Conservation (phyloP, 805 yeast genomes). For the Teunomyces kruisii region DNA sequence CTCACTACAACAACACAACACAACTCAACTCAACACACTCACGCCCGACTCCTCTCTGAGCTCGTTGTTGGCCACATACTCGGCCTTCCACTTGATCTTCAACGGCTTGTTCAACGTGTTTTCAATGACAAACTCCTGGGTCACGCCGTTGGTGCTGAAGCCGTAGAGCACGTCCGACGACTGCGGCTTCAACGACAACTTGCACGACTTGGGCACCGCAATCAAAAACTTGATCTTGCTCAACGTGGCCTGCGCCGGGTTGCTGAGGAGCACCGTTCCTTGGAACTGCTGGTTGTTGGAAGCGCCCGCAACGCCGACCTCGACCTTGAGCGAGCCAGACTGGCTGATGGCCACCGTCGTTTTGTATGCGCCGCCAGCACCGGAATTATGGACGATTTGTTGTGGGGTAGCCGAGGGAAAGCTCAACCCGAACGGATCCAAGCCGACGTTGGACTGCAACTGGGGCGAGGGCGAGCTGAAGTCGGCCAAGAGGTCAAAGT, state of each 20-base stretch:
- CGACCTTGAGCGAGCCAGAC: constrained; percentile 50
- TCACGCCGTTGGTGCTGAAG: constrained; percentile 47
- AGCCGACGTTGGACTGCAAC: constrained; percentile 29
- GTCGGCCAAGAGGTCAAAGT: constrained; percentile 33
- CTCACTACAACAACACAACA: no score
- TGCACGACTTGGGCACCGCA: constrained; percentile 69
- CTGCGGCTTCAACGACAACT: constrained; percentile 61
- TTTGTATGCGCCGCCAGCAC: constrained; percentile 11
- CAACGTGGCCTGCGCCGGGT: constrained; percentile 44
- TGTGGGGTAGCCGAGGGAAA: constrained; percentile 42
- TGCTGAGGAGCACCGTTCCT: constrained; percentile 54
- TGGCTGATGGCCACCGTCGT: constrained; percentile 36
- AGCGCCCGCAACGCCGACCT: constrained; percentile 39
- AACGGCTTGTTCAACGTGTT: constrained; percentile 38
- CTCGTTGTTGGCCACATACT: constrained; percentile 50
- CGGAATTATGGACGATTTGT: constrained; percentile 15
- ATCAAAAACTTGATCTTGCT: constrained; percentile 56
- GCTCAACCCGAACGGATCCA: constrained; percentile 42
- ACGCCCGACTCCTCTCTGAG: constrained; percentile 60
- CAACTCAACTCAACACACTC: constrained; percentile 18
- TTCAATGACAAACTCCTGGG: constrained; percentile 49
- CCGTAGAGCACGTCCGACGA: constrained; percentile 53
- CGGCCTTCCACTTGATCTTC: constrained; percentile 76
- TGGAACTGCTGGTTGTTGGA: constrained; percentile 34
- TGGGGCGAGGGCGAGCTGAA: constrained; percentile 44